Evolutionary conservation across 352 stramenopile species (phyloP), one percentile per base, ranked within the genome.

Genomic region (Sclerospora graminicola): DNA sequence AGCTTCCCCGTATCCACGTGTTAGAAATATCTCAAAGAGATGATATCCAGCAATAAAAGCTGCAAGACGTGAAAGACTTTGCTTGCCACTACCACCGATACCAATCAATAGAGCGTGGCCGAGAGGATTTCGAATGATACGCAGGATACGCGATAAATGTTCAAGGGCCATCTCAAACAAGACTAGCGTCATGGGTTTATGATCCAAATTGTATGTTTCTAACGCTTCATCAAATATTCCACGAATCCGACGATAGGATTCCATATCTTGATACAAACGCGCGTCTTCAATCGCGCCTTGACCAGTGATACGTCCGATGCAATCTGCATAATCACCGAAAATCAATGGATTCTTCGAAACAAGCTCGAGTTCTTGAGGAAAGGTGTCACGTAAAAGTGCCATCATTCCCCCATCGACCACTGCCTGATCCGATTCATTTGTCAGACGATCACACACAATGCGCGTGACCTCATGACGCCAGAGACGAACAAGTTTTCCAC

Each of bases 111-210:
- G 51, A 4, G 90, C 94, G 46, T 98, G 93, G 0, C 93, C 93
- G 7, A 95, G 40, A 0, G 85, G 81, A 44, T 96, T 94, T 4
- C 84, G 69, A 29, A 98, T 90, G 44, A 98, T 97, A 6, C 93
- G 81, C 16, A 96, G 57, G 30, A 98, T 91, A 0, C 90, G 78
- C 4, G 79, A 95, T 8, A 97, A 50, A 50, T 98, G 92, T 45
- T 97, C 89, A 2, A 97, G 65, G n/a, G 90, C 92, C 76, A 95
- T 95, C 54, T 97, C 85, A 54, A 98, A 98, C 8, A 98, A 70
- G 4, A 98, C 92, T 4, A 98, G 63, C 11, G 82, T 85, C 90
- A 98, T 97, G 1, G 89, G 84, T 45, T 96, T 97, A 52, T 96
- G 92, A 37, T 97, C 87, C 14, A 92, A 48, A 46, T 98, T n/a